A percentile compares a stretch with the other conserved stretches of the same genome.
Evolutionary conservation across 768 basidiomycete genomes (phyloP).

Genomic region (Rhodotorula taiwanensis): DNA sequence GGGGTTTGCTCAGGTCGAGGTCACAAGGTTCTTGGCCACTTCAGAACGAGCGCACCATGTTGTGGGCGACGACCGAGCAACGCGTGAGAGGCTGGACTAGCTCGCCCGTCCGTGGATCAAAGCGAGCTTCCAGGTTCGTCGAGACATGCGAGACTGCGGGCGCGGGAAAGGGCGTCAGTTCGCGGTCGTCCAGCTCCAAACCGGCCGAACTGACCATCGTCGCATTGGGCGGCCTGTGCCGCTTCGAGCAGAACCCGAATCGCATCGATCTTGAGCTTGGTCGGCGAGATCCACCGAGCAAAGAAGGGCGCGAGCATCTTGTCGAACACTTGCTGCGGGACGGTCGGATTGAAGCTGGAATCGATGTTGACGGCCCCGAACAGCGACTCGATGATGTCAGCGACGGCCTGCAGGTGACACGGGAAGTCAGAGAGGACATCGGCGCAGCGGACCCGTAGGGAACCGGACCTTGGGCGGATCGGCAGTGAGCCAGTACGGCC

Average conservation of each 20-base stretch:
- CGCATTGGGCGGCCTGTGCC: slow-evolving; percentile 2
- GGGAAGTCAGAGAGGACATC: background rate
- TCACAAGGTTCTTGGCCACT: no score
- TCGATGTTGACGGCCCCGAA: slow-evolving; percentile 21
- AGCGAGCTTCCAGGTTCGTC: slow-evolving; percentile 2
- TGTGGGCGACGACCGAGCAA: slow-evolving; percentile 9
- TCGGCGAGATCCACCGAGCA: slow-evolving; percentile 2
- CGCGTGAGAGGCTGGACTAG: background rate
- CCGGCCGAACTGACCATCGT: no score
- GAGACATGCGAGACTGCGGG: slow-evolving; percentile 25
- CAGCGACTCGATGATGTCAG: slow-evolving; percentile 20
- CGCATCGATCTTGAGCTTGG: slow-evolving; percentile 7
- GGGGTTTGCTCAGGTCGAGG: no score
- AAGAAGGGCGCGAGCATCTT: slow-evolving; percentile 9
- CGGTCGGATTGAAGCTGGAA: slow-evolving; percentile 6
- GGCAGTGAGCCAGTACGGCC: slow-evolving; percentile 16
- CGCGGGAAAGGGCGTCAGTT: background rate
- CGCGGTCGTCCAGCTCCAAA: background rate
- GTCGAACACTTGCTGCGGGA: slow-evolving; percentile 8
- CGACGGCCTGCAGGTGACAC: no score
- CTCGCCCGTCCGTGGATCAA: slow-evolving; percentile 1
- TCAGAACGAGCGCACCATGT: no score
- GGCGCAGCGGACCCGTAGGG: background rate
- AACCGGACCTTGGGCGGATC: slow-evolving; percentile 16
- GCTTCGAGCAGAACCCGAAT: slow-evolving; percentile 17